Percentiles rank a stretch among this genome's conserved stretches.
Evolutionary conservation across 176 grass and related monocot genomes (phyloP).

Genomic region (Echinochloa phyllopogon): DNA sequence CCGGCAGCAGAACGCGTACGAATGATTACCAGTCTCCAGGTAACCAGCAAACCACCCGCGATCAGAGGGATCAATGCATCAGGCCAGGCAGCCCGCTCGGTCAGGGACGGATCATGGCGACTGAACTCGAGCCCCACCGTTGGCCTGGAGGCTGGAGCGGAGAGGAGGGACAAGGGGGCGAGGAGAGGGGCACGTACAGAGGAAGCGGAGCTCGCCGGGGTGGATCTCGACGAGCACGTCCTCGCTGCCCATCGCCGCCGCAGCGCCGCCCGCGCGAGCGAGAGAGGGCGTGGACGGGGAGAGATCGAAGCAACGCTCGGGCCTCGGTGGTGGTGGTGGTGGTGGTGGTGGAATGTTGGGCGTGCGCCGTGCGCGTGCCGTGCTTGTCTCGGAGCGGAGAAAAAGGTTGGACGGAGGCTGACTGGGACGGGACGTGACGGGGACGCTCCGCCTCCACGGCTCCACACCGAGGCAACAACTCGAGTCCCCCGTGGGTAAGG

Average conservation of each 20-base stretch:
- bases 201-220: constrained; percentile 72
- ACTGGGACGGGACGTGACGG: neutral
- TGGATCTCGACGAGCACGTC: constrained; percentile 76
- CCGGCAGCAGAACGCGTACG: neutral
- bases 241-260: constrained; percentile 43
- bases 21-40: neutral
- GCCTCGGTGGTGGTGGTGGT: neutral
- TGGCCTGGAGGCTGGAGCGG: neutral
- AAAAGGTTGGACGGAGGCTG: neutral
- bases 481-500: too few species aligned
- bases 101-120: neutral
- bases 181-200: constrained; percentile 48
- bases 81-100: neutral
- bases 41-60: neutral
- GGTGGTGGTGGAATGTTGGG: neutral
- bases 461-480: neutral
- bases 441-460: constrained; percentile 12
- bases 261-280: neutral
- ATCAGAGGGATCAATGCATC: neutral
- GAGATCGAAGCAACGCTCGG: neutral
- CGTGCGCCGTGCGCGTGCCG: neutral
- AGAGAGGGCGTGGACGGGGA: neutral
- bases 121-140: neutral
- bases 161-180: neutral
- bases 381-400: neutral